Base-by-base conservation (phyloP, 2,329 filamentous ascomycete species). In the Beauveria sp. region DNA sequence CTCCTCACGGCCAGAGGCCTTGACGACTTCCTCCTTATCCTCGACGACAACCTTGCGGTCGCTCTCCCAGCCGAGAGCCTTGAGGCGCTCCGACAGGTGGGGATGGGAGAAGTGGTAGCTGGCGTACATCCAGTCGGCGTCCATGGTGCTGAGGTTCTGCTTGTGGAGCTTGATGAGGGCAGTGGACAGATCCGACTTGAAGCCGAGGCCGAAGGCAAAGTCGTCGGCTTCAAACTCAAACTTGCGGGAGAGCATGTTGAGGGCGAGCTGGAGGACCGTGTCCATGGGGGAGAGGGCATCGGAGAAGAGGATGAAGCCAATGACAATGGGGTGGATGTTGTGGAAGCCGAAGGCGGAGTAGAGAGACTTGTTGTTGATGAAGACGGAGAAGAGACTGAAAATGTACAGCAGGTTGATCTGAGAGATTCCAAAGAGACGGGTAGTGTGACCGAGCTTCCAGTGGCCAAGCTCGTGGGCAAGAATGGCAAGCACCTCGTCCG, bases 41-140 rank as follows among this genome's bases (percentile, higher is more conserved):
- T 76, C 76, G 62, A 75, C 69, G 2, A 66, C 67, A 9, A 72
- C 73, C 60, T 82, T 75, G 63, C 77, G 74, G 18, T 75, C 78
- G 56, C 90, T 86, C 71, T 88, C 87, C 93, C 93, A 99, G 66
- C 90, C 88, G 64, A 99, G 83, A 1, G 93, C 95, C 75, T 90
- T 91, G 69, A 99, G 82, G 70, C 95, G 87, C 83, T 99, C 96
- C 1, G 93, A 90, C 67, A 99, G 80, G 67, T 98, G 97, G 1
- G 95, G 95, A 77, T 99, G 95, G 26, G 93, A 97, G 82, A 96
- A 97, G 79, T 99, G 93, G 81, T 98, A 99, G 77, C 89, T 96
- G 60, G 95, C 95, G 76, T 96, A 99, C 84, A 97, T 87, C 89
- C 90, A 96, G 77, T 99, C 96, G 31, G 95, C 95, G 70, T 99